Base-by-base conservation (phyloP, 1,284 basidiomycete species). In the Trichosporon inkin region DNA sequence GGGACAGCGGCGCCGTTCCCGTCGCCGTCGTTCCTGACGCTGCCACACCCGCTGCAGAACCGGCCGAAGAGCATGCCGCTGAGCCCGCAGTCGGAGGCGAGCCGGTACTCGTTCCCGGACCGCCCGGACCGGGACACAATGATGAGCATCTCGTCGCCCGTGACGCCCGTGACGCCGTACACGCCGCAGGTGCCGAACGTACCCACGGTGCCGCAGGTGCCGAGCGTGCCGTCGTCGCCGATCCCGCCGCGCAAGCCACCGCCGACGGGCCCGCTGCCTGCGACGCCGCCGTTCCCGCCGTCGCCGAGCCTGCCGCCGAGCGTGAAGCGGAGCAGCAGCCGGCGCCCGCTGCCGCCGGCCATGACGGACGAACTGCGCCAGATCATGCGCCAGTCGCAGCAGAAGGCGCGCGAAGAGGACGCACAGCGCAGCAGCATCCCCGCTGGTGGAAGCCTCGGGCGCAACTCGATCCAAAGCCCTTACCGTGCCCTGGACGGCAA, bases 351-450 rank as follows among this genome's bases (percentile, higher is more conserved):
- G 16, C 44, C 44, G 44, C 44, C 44, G 6, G 22, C 22, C 11
- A 49, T 49, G 44, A 49, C 44, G 11, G 44, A 49, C n/a, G 44
- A 49, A 14, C 24, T 49, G 44, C 44, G 44, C 24, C 44, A 49
- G 24, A 49, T 49, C 44, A 14, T 49, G 14, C 44, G 44, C 44
- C 44, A 49, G 44, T 49, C 44, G 17, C 44, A 49, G 24, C 44
- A 49, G 24, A 49, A 49, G 28, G 44, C 16, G 44, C 24, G 22
- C 13, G 44, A 49, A 4, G 44, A 49, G 44, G 44, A 49, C 5
- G 44, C 6, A 3, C 22, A 32, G 8, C 44, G 44, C 44, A 19
- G 17, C 14, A 10, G 14, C 14, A 32, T 49, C 24, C 44, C 44
- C 11, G 13, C 44, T 6, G 44, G 44, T 14, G 44, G 44, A 1